Percentiles rank a stretch among this genome's conserved stretches.
Evolutionary conservation across 495 filamentous ascomycete genomes (phyloP).

Genomic region (Hypomontagnella submonticulosa): DNA sequence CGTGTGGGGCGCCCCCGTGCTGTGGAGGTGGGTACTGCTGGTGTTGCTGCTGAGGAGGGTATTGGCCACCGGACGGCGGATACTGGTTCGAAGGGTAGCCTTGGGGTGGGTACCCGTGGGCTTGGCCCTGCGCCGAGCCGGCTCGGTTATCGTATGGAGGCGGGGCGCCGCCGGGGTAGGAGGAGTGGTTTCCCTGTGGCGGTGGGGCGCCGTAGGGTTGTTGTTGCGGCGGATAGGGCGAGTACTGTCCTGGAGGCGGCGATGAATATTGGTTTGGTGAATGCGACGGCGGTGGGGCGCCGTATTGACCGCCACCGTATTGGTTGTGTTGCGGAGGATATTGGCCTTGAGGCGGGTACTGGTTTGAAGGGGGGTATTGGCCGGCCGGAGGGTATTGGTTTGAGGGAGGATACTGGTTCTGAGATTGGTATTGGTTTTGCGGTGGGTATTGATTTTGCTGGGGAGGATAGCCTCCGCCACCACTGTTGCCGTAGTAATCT

Average conservation of each 20-base stretch:
- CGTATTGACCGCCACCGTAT: conserved; percentile 29
- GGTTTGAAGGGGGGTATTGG: conserved; percentile 34
- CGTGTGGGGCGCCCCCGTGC: conserved; percentile 26
- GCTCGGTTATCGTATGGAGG: conserved; percentile 33
- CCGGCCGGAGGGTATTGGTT: conserved; percentile 23
- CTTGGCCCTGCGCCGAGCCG: conserved; percentile 34
- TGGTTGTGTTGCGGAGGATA: conserved; percentile 38
- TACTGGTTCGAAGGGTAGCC: conserved; percentile 40
- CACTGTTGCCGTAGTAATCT: conserved; percentile 40
- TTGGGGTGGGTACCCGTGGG: conserved; percentile 35
- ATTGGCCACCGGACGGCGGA: conserved; percentile 29
- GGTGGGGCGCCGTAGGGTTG: conserved; percentile 37
- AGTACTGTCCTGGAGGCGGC: conserved; percentile 42
- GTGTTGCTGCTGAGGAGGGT: conserved; percentile 35
- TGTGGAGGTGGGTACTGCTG: conserved; percentile 32
- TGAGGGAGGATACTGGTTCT: conserved; percentile 38
- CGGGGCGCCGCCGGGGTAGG: conserved; percentile 42
- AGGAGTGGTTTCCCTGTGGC: conserved; percentile 30
- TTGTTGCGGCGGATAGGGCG: conserved; percentile 41
- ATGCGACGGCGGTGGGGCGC: conserved; percentile 36
- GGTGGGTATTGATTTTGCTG: conserved; percentile 29
- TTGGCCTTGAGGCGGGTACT: conserved; percentile 38
- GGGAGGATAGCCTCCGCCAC: conserved; percentile 36
- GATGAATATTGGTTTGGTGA: conserved; percentile 40
- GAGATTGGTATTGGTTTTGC: conserved; percentile 29